A percentile compares a stretch with the other conserved stretches of the same genome.
Conservation (phyloP, 352 stramenopile genomes). For the Globisporangium takayamanum region DNA sequence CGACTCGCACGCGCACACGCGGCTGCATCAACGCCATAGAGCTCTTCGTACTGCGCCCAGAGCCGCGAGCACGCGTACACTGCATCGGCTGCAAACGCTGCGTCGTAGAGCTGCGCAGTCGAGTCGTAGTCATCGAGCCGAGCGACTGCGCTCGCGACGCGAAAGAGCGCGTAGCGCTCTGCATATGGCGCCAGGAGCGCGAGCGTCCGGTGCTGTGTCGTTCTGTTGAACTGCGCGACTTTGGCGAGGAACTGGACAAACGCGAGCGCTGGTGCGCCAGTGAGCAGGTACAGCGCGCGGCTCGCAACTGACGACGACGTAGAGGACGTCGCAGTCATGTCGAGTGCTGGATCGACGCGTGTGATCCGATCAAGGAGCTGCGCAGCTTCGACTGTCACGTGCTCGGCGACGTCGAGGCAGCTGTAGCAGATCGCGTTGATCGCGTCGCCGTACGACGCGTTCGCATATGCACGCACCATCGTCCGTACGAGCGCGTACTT, state of each 20-base stretch:
- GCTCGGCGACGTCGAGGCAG: constrained; percentile 58
- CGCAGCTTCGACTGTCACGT: constrained; percentile 56
- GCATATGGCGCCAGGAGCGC: constrained; percentile 38
- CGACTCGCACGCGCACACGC: constrained; percentile 12
- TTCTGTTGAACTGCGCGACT: constrained; percentile 51
- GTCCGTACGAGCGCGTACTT: constrained; percentile 48
- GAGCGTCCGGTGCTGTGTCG: constrained; percentile 41
- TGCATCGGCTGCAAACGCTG: constrained; percentile 19
- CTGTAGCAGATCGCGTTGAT: constrained; percentile 67
- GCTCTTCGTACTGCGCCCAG: constrained; percentile 46
- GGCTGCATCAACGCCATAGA: constrained; percentile 31
- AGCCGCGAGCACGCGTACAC: constrained; percentile 26
- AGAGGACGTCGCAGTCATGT: neutral
- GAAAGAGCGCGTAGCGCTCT: constrained; percentile 37
- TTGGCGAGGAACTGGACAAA: constrained; percentile 72
- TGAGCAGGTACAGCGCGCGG: constrained; percentile 51
- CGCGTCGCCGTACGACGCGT: constrained; percentile 43
- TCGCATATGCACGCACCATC: constrained; percentile 46
- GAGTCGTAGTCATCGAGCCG: constrained; percentile 35
- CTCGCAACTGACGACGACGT: constrained; percentile 18
- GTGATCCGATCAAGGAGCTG: constrained; percentile 57
- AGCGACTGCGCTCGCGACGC: constrained; percentile 38
- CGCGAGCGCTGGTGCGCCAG: constrained; percentile 37
- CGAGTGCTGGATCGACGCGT: constrained; percentile 9
- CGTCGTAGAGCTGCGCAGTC: constrained; percentile 30